Evolutionary conservation across 306 rosid species (phyloP).

Genomic region (Purshia tridentata): DNA sequence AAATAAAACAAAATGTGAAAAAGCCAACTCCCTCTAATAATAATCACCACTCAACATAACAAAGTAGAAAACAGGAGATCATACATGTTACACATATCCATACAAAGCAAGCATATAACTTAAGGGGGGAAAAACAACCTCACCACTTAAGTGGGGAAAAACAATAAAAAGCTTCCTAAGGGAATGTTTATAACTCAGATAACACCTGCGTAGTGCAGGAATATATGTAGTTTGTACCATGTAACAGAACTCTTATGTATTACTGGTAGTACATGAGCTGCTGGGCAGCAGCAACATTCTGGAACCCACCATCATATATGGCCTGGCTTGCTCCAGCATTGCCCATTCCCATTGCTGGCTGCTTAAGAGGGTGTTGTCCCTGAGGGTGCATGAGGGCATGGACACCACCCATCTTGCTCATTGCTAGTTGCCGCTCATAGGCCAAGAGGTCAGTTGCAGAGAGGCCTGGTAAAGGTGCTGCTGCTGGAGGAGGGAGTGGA

Average conservation of each 20-base stretch:
- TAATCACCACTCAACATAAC: constrained; percentile 56
- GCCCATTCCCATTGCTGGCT: constrained; percentile 71
- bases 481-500: constrained; percentile 93
- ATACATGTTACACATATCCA: constrained; percentile 40
- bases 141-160: constrained; percentile 22
- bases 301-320: constrained; percentile 91
- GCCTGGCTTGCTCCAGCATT: constrained; percentile 90
- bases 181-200: constrained; percentile 38
- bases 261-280: constrained; percentile 98
- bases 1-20: neutral
- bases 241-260: constrained; percentile 29
- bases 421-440: constrained; percentile 81
- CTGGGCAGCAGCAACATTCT: constrained; percentile 90
- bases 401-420: constrained; percentile 92
- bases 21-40: constrained; percentile 40
- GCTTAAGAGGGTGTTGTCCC: constrained; percentile 79
- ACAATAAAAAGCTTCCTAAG: constrained; percentile 34
- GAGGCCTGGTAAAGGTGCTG: constrained; percentile 64
- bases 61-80: constrained; percentile 37
- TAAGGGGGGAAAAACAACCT: constrained; percentile 28
- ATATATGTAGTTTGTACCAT: constrained; percentile 21
- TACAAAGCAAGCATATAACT: constrained; percentile 45
- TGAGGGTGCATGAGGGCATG: constrained; percentile 89
- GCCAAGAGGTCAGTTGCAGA: constrained; percentile 66
- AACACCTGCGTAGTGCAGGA: constrained; percentile 39